Conservation (phyloP, 495 filamentous ascomycete species). For the Clavariopsis aquatica region DNA sequence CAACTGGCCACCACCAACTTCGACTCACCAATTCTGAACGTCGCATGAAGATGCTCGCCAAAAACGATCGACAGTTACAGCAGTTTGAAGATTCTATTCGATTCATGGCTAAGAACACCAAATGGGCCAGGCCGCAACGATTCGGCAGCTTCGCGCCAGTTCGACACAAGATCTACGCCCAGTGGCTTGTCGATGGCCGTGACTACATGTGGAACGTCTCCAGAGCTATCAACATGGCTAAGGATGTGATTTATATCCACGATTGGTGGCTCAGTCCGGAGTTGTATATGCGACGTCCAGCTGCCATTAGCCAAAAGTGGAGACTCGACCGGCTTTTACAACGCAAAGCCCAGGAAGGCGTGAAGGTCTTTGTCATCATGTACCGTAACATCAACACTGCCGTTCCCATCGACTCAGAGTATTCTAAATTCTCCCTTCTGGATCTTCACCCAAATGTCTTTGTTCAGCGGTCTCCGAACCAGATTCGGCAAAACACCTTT, state of each 20-base stretch:
- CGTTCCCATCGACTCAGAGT: slow-evolving; percentile 97
- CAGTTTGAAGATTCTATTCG: slow-evolving; percentile 93
- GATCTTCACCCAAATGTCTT: slow-evolving; percentile 96
- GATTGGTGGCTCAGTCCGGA: slow-evolving; percentile 99
- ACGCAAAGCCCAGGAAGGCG: slow-evolving; percentile 88
- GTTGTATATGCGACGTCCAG: slow-evolving; percentile 90
- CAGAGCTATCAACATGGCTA: slow-evolving; percentile 93
- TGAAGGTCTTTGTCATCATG: slow-evolving; percentile 98
- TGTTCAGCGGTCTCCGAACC: slow-evolving; percentile 93
- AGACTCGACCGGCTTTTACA: slow-evolving; percentile 92
- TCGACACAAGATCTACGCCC: slow-evolving; percentile 80
- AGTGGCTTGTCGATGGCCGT: slow-evolving; percentile 95
- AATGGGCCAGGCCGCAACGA: slow-evolving; percentile 79
- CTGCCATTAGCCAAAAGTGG: slow-evolving; percentile 99
- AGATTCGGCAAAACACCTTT: slow-evolving; percentile 98
- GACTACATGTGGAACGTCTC: slow-evolving; percentile 99
- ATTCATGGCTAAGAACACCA: slow-evolving; percentile 76
- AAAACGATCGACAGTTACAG: slow-evolving; percentile 81
- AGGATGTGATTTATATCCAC: slow-evolving; percentile 98
- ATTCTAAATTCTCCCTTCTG: slow-evolving; percentile 95
- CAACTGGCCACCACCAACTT: slow-evolving; percentile 78
- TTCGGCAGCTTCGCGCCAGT: slow-evolving; percentile 95
- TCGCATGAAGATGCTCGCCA: slow-evolving; percentile 85
- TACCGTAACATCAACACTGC: slow-evolving; percentile 98
- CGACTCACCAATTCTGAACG: slow-evolving; percentile 84